Evolutionary conservation across 108 stramenopile species (phyloP).

Genomic region (Schizochytrium sp.): DNA sequence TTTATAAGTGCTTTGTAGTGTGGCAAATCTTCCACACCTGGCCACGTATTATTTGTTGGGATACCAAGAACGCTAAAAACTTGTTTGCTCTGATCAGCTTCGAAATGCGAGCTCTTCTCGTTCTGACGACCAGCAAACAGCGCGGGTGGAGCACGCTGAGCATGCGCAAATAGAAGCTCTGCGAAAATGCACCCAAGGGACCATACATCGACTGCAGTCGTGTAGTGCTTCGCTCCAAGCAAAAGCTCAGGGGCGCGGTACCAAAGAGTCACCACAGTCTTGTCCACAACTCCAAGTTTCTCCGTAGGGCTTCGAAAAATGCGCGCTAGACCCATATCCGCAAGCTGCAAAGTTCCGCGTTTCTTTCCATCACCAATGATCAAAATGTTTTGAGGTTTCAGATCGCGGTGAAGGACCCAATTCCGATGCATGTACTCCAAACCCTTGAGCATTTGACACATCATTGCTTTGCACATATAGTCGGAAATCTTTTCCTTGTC

Average conservation of each 20-base stretch:
- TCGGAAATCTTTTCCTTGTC: conserved; percentile 81
- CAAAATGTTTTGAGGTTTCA: conserved; percentile 94
- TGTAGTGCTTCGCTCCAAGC: conserved; percentile 89
- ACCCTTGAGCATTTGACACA: conserved; percentile 95
- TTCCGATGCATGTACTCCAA: conserved; percentile 98
- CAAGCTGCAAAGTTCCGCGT: conserved; percentile 91
- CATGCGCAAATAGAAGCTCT: conserved; percentile 93
- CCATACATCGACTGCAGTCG: conserved; percentile 95
- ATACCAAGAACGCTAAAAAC: conserved; percentile 96
- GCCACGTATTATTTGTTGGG: conserved; percentile 91
- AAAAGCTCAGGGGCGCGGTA: conserved; percentile 97
- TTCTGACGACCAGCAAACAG: conserved; percentile 81
- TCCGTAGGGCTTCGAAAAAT: conserved; percentile 92
- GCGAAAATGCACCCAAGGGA: conserved; percentile 96
- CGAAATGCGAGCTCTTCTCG: conserved; percentile 76
- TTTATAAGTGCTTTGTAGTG: conserved; percentile 81
- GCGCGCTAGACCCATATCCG: conserved; percentile 97
- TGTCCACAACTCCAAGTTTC: conserved; percentile 84
- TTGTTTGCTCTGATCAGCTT: conserved; percentile 95
- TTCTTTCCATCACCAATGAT: conserved; percentile 80
- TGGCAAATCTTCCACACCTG: conserved; percentile 85
- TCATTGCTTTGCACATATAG: conserved; percentile 78
- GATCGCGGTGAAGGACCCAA: conserved; percentile 92
- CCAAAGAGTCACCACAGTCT: conserved; percentile 96
- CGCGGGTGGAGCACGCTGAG: conserved; percentile 88